Evolutionary conservation across 2,329 filamentous ascomycete species (phyloP).

Genomic region (Pseudophaeomoniella oleicola): DNA sequence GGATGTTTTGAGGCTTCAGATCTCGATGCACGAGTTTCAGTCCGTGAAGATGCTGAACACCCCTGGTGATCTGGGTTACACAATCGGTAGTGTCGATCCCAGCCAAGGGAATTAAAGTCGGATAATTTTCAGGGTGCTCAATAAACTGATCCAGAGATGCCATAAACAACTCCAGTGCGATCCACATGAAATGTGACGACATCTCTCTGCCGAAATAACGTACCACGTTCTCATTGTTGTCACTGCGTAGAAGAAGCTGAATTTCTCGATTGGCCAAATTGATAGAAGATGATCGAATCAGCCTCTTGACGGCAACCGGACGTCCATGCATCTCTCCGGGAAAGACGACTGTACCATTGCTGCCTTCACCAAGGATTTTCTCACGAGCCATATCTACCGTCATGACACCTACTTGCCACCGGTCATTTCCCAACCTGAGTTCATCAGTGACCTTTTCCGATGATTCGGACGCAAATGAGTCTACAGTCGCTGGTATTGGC

Average conservation of each 20-base stretch:
- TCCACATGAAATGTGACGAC: conserved; percentile 83
- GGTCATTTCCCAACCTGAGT: conserved; percentile 41
- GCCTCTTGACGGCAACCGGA: conserved; percentile 88
- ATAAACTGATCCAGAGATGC: conserved; percentile 87
- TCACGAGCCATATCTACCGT: conserved; percentile 28
- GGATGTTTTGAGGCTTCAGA: conserved; percentile 93
- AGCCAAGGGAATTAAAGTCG: conserved; percentile 55
- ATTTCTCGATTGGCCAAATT: conserved; percentile 94
- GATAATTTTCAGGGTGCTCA: conserved; percentile 55
- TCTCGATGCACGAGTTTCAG: conserved; percentile 93
- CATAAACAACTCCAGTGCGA: conserved; percentile 85
- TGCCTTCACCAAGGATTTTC: conserved; percentile 50
- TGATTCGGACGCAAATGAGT: conserved; percentile 48
- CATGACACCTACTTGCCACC: conserved; percentile 47
- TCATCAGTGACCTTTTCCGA: conserved; percentile 38
- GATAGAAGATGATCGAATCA: conserved; percentile 80
- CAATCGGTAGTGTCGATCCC: conserved; percentile 59
- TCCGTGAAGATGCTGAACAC: conserved; percentile 75
- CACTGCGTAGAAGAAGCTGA: conserved; percentile 75
- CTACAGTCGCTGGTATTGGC: conserved; percentile 20
- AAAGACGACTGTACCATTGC: conserved; percentile 94
- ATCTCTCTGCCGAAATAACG: conserved; percentile 89
- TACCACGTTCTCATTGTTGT: conserved; percentile 92
- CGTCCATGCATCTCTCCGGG: conserved; percentile 87
- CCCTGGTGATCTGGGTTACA: conserved; percentile 77